Evolutionary conservation across 257 asterid genomes (phyloP).

Genomic region (Voacanga thouarsii): DNA sequence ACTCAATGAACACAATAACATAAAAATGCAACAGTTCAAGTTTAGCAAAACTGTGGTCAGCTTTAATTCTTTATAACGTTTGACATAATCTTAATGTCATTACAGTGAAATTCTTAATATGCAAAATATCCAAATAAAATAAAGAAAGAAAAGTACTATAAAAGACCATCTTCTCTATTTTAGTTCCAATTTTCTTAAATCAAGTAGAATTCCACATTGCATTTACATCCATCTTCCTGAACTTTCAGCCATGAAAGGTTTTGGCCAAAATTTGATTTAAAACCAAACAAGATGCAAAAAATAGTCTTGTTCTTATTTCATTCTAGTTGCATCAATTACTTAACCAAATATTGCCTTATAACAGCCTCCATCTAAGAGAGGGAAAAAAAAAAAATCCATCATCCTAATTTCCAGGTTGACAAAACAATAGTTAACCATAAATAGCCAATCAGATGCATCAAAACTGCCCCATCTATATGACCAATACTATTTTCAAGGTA

Average conservation of each 20-base stretch:
- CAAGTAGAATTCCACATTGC: background rate
- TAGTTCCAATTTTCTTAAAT: slow-evolving; percentile 2
- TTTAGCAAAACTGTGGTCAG: background rate
- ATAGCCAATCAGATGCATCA: background rate
- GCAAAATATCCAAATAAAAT: background rate
- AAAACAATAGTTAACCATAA: background rate
- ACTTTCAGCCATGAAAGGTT: background rate
- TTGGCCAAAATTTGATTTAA: slow-evolving; percentile 1
- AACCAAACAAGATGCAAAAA: background rate
- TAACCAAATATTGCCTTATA: background rate
- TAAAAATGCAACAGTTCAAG: background rate
- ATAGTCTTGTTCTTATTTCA: background rate
- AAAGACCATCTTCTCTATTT: background rate
- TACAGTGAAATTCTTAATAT: background rate
- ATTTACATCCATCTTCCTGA: background rate
- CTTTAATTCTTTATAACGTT: background rate
- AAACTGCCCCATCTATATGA: background rate
- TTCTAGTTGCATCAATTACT: background rate
- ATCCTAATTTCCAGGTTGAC: background rate
- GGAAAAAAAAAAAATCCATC: background rate
- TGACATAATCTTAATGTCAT: background rate
- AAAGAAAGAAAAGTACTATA: background rate
- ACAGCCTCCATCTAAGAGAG: background rate
- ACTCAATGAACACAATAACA: background rate
- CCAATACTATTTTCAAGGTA: background rate